A percentile compares a stretch with the other conserved stretches of the same genome.
phyloP scores from a whole-genome alignment of 2,329 filamentous ascomycete genomes.

The Pseudogymnoascus pannorum region DNA sequence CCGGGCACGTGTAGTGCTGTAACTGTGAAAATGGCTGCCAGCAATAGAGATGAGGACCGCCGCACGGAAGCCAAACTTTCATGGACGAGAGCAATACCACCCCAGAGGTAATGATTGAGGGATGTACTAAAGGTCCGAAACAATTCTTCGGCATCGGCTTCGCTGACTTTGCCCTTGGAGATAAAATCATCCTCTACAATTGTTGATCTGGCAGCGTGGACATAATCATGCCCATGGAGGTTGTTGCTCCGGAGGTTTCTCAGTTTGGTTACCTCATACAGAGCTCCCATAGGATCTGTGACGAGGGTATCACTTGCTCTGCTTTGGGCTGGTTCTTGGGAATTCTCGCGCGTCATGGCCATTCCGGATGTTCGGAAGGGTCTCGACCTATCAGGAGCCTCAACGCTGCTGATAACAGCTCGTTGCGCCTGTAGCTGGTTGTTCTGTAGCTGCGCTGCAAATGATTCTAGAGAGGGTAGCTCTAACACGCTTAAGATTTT shows the following conservation, averaged over 20 bases:
- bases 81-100: slow-evolving; percentile 44
- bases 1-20: slow-evolving; percentile 52
- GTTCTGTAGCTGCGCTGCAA: slow-evolving; percentile 10
- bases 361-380: slow-evolving; percentile 29
- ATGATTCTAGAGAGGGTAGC: slow-evolving; percentile 35
- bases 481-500: slow-evolving; percentile 37
- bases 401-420: not conserved
- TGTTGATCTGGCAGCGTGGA: slow-evolving; percentile 10
- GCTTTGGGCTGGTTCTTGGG: slow-evolving; percentile 26
- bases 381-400: slow-evolving; percentile 19
- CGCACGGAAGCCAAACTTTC: slow-evolving; percentile 42
- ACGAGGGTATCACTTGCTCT: slow-evolving; percentile 27
- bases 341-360: slow-evolving; percentile 37
- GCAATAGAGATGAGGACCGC: slow-evolving; percentile 47
- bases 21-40: slow-evolving; percentile 50
- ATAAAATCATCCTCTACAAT: slow-evolving; percentile 42
- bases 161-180: slow-evolving; percentile 38
- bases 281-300: slow-evolving; percentile 40
- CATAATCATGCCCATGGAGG: slow-evolving; percentile 29
- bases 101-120: slow-evolving; percentile 46
- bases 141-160: slow-evolving; percentile 42
- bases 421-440: slow-evolving; percentile 11
- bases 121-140: slow-evolving; percentile 40
- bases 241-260: slow-evolving; percentile 32
- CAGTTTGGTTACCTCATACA: slow-evolving; percentile 47